Percentiles rank a stretch among this genome's conserved stretches.
phyloP scores from a whole-genome alignment of 768 basidiomycete genomes.

The Tylopilus balloui region DNA sequence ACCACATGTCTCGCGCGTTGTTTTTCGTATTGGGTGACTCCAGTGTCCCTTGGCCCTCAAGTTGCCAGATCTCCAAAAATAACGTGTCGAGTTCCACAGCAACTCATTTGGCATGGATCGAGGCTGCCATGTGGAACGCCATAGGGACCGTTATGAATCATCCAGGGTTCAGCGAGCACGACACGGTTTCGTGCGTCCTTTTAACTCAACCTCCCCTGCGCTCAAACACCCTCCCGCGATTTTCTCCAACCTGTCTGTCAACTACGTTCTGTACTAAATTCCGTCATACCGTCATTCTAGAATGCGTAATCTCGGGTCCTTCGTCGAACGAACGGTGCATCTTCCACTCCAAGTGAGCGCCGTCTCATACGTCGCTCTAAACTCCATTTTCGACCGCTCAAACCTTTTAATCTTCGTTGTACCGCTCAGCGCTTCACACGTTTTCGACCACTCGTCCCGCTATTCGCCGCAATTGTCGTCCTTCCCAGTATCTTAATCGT shows the following conservation, averaged over 20 bases:
- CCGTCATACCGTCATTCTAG: neutral
- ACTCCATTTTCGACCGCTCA: neutral
- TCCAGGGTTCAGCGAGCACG: neutral
- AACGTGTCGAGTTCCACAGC: neutral
- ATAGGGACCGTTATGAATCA: neutral
- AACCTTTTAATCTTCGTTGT: neutral
- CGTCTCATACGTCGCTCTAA: neutral
- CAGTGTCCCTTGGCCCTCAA: neutral
- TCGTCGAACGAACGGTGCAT: conserved; percentile 9
- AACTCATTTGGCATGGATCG: neutral
- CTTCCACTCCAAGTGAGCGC: conserved; percentile 11
- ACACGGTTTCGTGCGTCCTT: neutral
- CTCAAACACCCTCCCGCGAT: neutral
- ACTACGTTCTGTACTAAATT: neutral
- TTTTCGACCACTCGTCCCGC: conserved; percentile 1
- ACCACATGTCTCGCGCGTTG: too few species aligned
- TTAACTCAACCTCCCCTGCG: neutral
- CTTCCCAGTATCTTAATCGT: conserved; percentile 10
- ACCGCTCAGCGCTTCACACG: conserved; percentile 1
- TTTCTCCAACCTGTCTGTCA: neutral
- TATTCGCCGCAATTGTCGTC: conserved; percentile 9
- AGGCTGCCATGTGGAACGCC: neutral
- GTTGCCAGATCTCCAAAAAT: neutral
- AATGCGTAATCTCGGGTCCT: conserved; percentile 7
- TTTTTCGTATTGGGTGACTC: neutral